Evolutionary conservation across 2,329 filamentous ascomycete species (phyloP).

Genomic region (Lasiodiplodia citricola): DNA sequence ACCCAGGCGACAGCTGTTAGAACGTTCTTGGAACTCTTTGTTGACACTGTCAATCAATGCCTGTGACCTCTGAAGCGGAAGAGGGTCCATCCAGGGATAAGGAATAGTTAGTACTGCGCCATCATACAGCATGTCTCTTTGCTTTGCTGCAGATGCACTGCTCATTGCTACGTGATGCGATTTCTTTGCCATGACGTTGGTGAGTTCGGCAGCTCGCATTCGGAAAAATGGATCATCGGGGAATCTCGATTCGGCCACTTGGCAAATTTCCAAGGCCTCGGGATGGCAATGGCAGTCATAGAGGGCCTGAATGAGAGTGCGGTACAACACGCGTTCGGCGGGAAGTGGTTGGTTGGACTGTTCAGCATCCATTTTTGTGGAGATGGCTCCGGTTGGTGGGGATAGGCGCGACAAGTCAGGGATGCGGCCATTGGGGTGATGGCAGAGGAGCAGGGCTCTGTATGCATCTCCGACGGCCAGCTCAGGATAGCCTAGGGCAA

Average conservation of each 20-base stretch:
- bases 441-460: constrained; percentile 38
- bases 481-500: constrained; percentile 38
- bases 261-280: constrained; percentile 30
- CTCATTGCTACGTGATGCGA: constrained; percentile 24
- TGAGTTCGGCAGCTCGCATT: constrained; percentile 21
- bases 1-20: background rate
- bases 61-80: constrained; percentile 23
- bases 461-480: constrained; percentile 40
- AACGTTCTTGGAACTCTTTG: background rate
- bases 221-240: background rate
- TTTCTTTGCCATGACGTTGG: constrained; percentile 27
- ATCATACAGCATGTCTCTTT: constrained; percentile 30
- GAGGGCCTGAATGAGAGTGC: constrained; percentile 31
- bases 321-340: constrained; percentile 7
- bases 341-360: background rate
- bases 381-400: background rate
- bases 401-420: background rate
- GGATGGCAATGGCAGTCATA: constrained; percentile 35
- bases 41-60: constrained; percentile 25
- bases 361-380: background rate
- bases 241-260: constrained; percentile 7
- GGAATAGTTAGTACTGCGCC: constrained; percentile 30
- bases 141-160: background rate
- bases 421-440: constrained; percentile 29
- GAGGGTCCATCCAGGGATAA: constrained; percentile 30